Evolutionary conservation across 2,329 filamentous ascomycete species (phyloP), one percentile per base, ranked within the genome.

Genomic region (Sphaerostilbella broomeana): DNA sequence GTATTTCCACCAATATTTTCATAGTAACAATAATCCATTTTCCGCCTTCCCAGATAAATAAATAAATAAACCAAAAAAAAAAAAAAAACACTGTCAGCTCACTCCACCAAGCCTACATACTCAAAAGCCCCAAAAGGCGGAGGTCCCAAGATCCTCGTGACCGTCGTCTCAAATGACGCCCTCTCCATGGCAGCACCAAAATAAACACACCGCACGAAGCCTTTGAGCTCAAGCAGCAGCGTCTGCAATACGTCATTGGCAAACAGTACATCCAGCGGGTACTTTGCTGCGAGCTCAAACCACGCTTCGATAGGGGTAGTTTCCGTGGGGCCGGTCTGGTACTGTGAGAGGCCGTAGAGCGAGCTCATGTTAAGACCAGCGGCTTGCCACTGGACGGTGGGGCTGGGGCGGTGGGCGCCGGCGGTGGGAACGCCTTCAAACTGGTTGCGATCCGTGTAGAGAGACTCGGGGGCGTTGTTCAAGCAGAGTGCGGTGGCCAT

Each of bases 251-350:
- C 51, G 16, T 49, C 50, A 0, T 39, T 40, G 31, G 60, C 51
- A 36, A 69, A 51, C n/a, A 72, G 55, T 12, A 59, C 38, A 9
- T 47, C 59, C n/a, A 56, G 46, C 16, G 65, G 63, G 47, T 67
- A 72, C 25, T 58, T 51, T 4, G 46, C 52, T 17, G 62, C 63
- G 18, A 75, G 61, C 59, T 75, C 71, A 51, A 75, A 75, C 71
- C 70, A 75, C 2, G 65, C 70, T 55, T 75, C 71, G 18, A 75
- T 66, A 12, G 72, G 71, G 19, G 70, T 65, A 26, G 74, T 51
- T 51, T 74, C 70, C 13, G 53, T 39, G 35, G 54, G 50, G 20
- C 35, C 46, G 4, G 62, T 58, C 51, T 66, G 69, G 17, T 74
- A 62, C 35, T 55, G 51, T 2, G 71, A 69, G 3, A 75, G 62